Conservation (phyloP, 2,329 filamentous ascomycete species). For the Trichoderma breve region DNA sequence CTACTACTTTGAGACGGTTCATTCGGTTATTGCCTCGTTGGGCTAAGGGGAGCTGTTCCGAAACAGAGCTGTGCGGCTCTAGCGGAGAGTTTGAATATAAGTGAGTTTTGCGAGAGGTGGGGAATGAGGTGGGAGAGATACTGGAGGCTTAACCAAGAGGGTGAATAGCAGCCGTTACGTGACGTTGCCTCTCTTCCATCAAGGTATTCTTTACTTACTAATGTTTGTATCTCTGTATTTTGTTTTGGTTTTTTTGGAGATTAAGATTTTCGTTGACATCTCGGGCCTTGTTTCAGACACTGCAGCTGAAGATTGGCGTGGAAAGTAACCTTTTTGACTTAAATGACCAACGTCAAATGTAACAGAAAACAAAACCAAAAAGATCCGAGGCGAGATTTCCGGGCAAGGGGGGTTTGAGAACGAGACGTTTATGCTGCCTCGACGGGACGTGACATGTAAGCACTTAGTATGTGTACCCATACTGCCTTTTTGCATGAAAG, state of each 20-base stretch:
- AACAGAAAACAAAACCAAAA: neutral
- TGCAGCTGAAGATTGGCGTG: neutral
- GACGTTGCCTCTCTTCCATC: neutral
- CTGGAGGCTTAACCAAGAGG: neutral
- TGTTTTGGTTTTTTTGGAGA: neutral
- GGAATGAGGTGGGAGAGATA: neutral
- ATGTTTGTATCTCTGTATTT: neutral
- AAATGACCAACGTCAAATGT: neutral
- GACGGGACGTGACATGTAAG: neutral
- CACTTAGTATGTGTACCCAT: neutral
- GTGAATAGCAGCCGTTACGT: neutral
- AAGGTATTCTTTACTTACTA: too few relatives aligned
- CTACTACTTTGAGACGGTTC: neutral
- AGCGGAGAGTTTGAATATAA: neutral
- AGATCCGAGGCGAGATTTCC: neutral
- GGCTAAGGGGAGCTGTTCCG: neutral
- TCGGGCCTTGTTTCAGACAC: neutral
- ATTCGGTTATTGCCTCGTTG: conserved; percentile 1
- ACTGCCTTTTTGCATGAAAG: neutral
- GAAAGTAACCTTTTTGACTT: neutral
- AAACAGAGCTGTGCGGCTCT: conserved; percentile 15
- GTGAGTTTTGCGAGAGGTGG: neutral
- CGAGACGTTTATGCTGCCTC: neutral
- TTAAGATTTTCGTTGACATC: neutral
- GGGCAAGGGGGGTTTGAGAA: neutral